Base-by-base conservation (phyloP, 73 alveolate genomes). In the Paramecium tetraurelia region DNA sequence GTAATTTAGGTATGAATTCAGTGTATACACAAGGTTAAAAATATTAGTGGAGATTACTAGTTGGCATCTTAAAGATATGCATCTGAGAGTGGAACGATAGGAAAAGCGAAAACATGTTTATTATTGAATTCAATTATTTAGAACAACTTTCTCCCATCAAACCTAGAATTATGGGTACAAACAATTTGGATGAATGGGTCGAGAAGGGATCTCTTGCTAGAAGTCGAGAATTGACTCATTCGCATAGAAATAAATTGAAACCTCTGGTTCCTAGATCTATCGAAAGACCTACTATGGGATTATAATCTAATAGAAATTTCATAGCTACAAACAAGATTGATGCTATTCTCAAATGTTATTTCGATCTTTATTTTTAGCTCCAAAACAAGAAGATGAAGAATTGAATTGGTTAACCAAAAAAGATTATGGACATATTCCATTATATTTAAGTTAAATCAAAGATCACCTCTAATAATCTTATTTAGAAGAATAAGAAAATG, bases 241-340 rank as follows among this genome's bases (percentile, higher is more conserved):
- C 75, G 4, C 76, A 80, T 44, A 41, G 57, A 48, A 80, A 43
- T 21, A 80, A 80, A 80, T 46, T 80, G 24, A 80, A 80, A 80
- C 90, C 90, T 44, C 24, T 80, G 21, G 75, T 80, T 21, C 97
- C 97, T 3, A 94, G 90, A 46, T 63, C 84, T 58, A 95, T 57
- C 14, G 97, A 94, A 80, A 93, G 69, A 22, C 97, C 97, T 16
- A 70, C 94, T 40, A 63, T 93, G 87, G 97, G 97, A 29, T 36
- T 94, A 12, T 77, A 93, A 70, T 93, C 94, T 48, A 92, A 88
- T 16, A 94, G 94, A 58, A 94, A 94, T 88, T 94, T 87, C 53
- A 88, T 94, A 14, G 94, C 96, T 69, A 21, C 97, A 20, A 93
- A 94, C 77, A 96, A 95, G 2, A 94, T 94, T 33, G 97, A 94